Conservation (phyloP, 495 filamentous ascomycete genomes). For the Trichoderma orchidacearum region DNA sequence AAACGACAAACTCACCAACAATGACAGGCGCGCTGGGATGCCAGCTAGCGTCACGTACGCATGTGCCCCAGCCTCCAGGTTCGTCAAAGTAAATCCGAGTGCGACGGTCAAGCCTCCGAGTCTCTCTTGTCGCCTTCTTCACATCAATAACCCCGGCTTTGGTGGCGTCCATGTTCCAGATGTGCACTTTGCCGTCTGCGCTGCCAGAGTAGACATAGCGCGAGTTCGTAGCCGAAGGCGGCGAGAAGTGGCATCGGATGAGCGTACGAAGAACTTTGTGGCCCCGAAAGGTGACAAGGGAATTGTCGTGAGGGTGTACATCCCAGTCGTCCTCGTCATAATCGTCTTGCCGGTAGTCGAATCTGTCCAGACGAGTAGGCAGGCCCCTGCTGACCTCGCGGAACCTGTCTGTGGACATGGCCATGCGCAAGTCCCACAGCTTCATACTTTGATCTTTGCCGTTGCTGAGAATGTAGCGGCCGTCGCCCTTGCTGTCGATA, state of each 20-base stretch:
- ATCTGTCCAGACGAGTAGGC: slow-evolving; percentile 46
- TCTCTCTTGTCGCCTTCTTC: slow-evolving; percentile 38
- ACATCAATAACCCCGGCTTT: slow-evolving; percentile 73
- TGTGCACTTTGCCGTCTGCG: slow-evolving; percentile 73
- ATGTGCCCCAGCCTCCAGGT: slow-evolving; percentile 51
- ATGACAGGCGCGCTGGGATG: slow-evolving; percentile 82
- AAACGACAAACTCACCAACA: slow-evolving; percentile 46
- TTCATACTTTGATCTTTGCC: slow-evolving; percentile 96
- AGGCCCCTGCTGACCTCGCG: slow-evolving; percentile 27
- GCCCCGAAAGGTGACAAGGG: slow-evolving; percentile 83
- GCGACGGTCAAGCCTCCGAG: slow-evolving; percentile 4
- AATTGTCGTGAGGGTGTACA: slow-evolving; percentile 76
- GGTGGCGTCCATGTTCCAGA: slow-evolving; percentile 92
- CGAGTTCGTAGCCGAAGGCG: slow-evolving; percentile 74
- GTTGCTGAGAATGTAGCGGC: slow-evolving; percentile 86
- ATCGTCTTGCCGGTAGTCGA: slow-evolving; percentile 72
- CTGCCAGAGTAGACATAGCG: slow-evolving; percentile 89
- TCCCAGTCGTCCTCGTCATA: slow-evolving; percentile 58
- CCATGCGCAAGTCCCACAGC: slow-evolving; percentile 83
- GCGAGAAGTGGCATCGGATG: slow-evolving; percentile 93
- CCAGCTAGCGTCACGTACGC: slow-evolving; percentile 90
- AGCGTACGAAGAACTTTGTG: slow-evolving; percentile 79
- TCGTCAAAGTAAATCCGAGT: slow-evolving; percentile 16
- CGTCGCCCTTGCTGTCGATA: slow-evolving; percentile 92
- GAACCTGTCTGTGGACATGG: slow-evolving; percentile 57